Evolutionary conservation across 2,329 filamentous ascomycete species (phyloP).

Genomic region (Clonostachys solani): DNA sequence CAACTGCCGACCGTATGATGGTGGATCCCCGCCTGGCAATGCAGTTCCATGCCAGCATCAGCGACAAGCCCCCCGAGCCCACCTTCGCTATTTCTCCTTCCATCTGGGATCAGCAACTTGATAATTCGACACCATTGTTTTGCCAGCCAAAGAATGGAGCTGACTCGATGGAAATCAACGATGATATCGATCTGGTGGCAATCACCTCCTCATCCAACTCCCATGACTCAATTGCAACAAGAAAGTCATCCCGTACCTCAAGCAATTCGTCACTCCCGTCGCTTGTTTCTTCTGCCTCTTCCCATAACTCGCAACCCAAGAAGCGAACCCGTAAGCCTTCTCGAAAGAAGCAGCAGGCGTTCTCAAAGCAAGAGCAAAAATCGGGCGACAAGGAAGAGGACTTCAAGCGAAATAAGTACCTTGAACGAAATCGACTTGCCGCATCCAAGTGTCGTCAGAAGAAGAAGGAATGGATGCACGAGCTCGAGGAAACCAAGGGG

Average conservation of each 20-base stretch:
- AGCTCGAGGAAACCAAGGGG: constrained; percentile 40
- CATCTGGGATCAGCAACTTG: not conserved
- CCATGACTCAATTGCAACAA: constrained; percentile 3
- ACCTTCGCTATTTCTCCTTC: constrained; percentile 1
- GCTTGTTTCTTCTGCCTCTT: not conserved
- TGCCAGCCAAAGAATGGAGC: no score
- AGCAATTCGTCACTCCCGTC: constrained; percentile 4
- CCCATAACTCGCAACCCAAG: constrained; percentile 1
- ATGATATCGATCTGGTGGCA: not conserved
- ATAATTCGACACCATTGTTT: not conserved
- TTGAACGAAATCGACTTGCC: constrained; percentile 68
- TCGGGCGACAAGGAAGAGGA: constrained; percentile 19
- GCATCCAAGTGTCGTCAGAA: constrained; percentile 73
- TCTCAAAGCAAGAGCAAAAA: not conserved
- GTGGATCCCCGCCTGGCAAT: constrained; percentile 4
- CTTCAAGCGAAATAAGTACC: constrained; percentile 48
- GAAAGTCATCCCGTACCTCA: constrained; percentile 9
- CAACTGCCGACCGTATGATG: not conserved
- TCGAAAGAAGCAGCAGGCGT: not conserved
- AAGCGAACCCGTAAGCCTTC: not conserved
- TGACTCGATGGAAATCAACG: not conserved
- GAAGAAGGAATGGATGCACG: constrained; percentile 48
- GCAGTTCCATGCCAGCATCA: not conserved
- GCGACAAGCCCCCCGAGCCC: not conserved
- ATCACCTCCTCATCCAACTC: constrained; percentile 5